Conservation (phyloP, 768 basidiomycete genomes). For the Ephemerocybe angulata region DNA sequence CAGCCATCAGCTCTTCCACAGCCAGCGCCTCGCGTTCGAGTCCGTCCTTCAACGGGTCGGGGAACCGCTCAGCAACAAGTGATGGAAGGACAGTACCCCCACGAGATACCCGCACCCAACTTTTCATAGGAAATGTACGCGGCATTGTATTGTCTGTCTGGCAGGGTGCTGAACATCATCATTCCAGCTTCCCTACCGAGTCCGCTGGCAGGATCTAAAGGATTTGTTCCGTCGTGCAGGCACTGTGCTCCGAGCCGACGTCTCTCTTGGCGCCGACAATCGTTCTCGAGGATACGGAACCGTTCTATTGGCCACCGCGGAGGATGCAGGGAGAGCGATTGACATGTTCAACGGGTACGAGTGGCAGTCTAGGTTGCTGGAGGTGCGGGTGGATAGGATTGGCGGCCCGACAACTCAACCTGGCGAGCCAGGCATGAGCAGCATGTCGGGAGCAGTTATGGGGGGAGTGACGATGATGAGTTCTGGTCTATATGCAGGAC, state of each 20-base stretch:
- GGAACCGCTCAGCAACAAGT: background rate
- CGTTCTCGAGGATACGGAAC: slow-evolving; percentile 92
- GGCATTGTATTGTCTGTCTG: slow-evolving; percentile 5
- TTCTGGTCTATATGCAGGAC: background rate
- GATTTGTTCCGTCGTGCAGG: slow-evolving; percentile 95
- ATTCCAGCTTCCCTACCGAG: slow-evolving; percentile 87
- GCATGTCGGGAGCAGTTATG: background rate
- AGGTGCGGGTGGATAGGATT: slow-evolving; percentile 86
- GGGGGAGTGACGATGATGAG: background rate
- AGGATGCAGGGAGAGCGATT: slow-evolving; percentile 91
- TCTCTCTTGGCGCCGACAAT: slow-evolving; percentile 82
- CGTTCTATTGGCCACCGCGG: slow-evolving; percentile 89
- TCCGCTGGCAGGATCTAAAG: slow-evolving; percentile 99
- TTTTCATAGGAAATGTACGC: slow-evolving; percentile 93
- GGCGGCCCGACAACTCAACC: background rate
- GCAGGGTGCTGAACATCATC: slow-evolving; percentile 5
- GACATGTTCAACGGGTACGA: slow-evolving; percentile 95
- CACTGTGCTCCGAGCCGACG: slow-evolving; percentile 77
- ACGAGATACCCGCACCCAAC: slow-evolving; percentile 88
- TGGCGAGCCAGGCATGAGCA: background rate
- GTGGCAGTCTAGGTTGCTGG: slow-evolving; percentile 93
- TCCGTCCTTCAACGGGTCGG: background rate
- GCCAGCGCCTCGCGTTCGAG: background rate
- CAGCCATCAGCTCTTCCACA: slow-evolving; percentile 48
- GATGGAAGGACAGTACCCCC: slow-evolving; percentile 47